These are phyloP conservation scores for Pythium biforme DNA, from an alignment of 352 stramenopile genomes.

Conservation along the genomic window DNA sequence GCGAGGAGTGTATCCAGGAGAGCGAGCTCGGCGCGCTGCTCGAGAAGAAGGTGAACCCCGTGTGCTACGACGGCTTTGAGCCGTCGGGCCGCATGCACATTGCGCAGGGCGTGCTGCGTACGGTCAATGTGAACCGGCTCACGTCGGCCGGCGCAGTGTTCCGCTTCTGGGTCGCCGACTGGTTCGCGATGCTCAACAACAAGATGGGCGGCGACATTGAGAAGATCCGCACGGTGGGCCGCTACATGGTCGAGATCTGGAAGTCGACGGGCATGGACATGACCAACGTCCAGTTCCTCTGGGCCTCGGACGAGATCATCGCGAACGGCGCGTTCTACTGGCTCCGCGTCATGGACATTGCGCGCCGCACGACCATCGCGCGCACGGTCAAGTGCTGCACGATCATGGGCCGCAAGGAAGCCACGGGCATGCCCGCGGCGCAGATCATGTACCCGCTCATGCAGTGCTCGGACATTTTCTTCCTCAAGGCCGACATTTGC, in stretches of 20 bases:
- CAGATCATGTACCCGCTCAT: constrained; percentile 98
- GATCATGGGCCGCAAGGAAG: constrained; percentile 97
- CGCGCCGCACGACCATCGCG: constrained; percentile 87
- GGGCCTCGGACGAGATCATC: constrained; percentile 96
- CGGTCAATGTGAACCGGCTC: constrained; percentile 97
- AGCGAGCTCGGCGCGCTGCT: constrained; percentile 82
- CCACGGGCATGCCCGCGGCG: constrained; percentile 88
- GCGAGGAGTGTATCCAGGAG: constrained; percentile 93
- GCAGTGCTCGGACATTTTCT: constrained; percentile 99
- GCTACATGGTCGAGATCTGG: constrained; percentile 99
- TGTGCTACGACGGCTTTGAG: constrained; percentile 99
- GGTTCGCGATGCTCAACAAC: constrained; percentile 99
- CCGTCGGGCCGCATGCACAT: constrained; percentile 99
- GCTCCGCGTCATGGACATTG: constrained; percentile 94
- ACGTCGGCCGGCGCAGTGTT: constrained; percentile 94
- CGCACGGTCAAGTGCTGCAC: constrained; percentile 98
- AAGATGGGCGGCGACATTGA: constrained; percentile 98
- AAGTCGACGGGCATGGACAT: constrained; percentile 99
- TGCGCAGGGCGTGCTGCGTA: constrained; percentile 95
- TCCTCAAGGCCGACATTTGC: constrained; percentile 99
- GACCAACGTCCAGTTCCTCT: constrained; percentile 98
- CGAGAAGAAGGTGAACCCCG: constrained; percentile 87
- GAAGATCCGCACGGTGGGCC: constrained; percentile 95
- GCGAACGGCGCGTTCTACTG: constrained; percentile 89
- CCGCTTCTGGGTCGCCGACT: constrained; percentile 99